Conservation (phyloP, 805 yeast species). For the Schwanniomyces polymorphus region DNA sequence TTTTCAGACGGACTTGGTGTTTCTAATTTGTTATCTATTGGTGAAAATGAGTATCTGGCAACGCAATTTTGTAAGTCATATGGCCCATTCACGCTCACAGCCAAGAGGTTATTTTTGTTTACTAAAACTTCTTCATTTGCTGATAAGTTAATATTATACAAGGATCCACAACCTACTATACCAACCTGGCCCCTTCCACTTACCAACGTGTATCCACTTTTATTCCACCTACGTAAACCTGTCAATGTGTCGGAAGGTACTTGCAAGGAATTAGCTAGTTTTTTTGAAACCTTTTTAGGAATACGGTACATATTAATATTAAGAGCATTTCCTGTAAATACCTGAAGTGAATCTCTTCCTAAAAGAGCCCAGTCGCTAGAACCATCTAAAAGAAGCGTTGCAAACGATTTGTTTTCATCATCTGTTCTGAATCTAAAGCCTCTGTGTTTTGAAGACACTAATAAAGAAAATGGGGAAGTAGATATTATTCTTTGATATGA, state of each 20-base stretch:
- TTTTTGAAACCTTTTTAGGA: constrained; percentile 41
- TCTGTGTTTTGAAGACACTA: constrained; percentile 40
- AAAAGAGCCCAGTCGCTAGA: constrained; percentile 63
- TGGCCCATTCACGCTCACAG: constrained; percentile 49
- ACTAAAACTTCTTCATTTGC: constrained; percentile 51
- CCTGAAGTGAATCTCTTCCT: constrained; percentile 46
- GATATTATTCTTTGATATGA: constrained; percentile 49
- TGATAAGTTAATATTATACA: constrained; percentile 46
- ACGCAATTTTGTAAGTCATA: constrained; percentile 44
- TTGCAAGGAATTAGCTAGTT: constrained; percentile 23
- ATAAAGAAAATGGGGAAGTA: constrained; percentile 45
- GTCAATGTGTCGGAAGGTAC: constrained; percentile 28
- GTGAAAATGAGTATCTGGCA: constrained; percentile 21
- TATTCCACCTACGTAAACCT: constrained; percentile 38
- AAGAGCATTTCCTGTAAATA: constrained; percentile 54
- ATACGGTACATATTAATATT: constrained; percentile 32
- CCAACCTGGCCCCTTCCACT: constrained; percentile 61
- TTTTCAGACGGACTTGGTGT: neutral
- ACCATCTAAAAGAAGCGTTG: constrained; percentile 53
- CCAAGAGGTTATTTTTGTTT: constrained; percentile 47
- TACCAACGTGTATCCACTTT: constrained; percentile 45
- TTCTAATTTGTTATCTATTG: neutral
- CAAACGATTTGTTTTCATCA: constrained; percentile 39
- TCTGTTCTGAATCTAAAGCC: constrained; percentile 10
- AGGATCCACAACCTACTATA: constrained; percentile 53